Evolutionary conservation across 2,329 filamentous ascomycete genomes (phyloP).

Genomic region (Aureobasidium lini): DNA sequence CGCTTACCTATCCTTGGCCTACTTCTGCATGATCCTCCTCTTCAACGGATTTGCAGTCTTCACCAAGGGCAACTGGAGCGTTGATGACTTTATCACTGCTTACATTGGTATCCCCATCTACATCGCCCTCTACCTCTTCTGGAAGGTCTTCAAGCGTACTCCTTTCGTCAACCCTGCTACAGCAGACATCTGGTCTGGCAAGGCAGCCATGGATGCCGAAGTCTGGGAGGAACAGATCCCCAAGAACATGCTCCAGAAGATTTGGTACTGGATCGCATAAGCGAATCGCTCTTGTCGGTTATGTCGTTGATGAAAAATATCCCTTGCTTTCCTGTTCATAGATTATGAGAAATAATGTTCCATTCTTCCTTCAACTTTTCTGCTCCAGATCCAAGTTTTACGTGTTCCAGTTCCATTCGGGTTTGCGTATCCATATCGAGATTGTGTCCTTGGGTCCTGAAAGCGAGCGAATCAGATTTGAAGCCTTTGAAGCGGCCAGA

Average conservation of each 20-base stretch:
- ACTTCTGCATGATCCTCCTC: conserved; percentile 56
- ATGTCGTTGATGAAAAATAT: conserved; percentile 9
- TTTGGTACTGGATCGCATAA: conserved; percentile 43
- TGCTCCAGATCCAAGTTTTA: background rate
- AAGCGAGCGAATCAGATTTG: no score
- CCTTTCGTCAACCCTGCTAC: conserved; percentile 36
- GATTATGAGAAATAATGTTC: background rate
- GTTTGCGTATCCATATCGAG: no score
- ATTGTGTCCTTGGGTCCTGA: no score
- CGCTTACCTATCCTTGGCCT: conserved; percentile 53
- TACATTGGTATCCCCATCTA: conserved; percentile 26
- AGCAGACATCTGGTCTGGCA: conserved; percentile 41
- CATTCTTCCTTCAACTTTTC: background rate
- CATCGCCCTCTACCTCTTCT: conserved; percentile 46
- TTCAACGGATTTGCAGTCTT: conserved; percentile 60
- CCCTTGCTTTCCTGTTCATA: background rate
- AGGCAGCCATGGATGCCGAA: conserved; percentile 40
- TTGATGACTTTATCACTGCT: conserved; percentile 43
- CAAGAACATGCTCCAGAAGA: conserved; percentile 38
- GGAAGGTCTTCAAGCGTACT: conserved; percentile 60
- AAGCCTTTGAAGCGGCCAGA: no score
- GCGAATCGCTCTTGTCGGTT: conserved; percentile 20
- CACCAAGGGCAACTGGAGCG: conserved; percentile 33
- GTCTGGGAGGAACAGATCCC: conserved; percentile 37
- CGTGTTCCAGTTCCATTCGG: background rate